Conservation (phyloP, 768 basidiomycete genomes). For the Nidula microcarpa region DNA sequence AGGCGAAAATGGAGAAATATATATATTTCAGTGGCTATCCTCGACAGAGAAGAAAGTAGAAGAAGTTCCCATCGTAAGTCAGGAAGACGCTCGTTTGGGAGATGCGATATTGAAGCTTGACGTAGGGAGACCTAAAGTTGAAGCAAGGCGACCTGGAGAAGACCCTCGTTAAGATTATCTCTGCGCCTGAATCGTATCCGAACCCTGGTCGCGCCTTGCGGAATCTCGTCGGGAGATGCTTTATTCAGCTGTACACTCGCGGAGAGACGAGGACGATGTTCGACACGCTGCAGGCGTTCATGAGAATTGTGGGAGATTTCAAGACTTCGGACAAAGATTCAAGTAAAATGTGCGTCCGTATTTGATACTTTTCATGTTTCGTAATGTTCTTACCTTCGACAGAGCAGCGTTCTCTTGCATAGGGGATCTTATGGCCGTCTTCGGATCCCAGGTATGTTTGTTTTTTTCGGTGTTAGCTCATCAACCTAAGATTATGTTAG, state of each 20-base stretch:
- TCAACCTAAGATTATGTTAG: slow-evolving; percentile 31
- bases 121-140: slow-evolving; percentile 64
- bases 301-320: slow-evolving; percentile 71
- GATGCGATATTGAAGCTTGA: not conserved
- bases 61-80: slow-evolving; percentile 49
- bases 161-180: slow-evolving; percentile 63
- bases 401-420: slow-evolving; percentile 86
- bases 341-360: slow-evolving; percentile 56
- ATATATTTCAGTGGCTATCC: slow-evolving; percentile 82
- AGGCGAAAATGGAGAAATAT: slow-evolving; percentile 77
- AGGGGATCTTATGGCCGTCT: slow-evolving; percentile 83
- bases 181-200: slow-evolving; percentile 66
- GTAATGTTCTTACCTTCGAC: slow-evolving; percentile 4
- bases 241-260: slow-evolving; percentile 68
- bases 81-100: not conserved
- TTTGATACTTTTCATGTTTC: slow-evolving; percentile 1
- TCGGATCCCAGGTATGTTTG: slow-evolving; percentile 78
- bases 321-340: slow-evolving; percentile 64
- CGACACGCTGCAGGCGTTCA: slow-evolving; percentile 76
- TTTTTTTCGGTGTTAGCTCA: not conserved
- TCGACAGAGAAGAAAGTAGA: slow-evolving; percentile 57
- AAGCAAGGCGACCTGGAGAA: slow-evolving; percentile 61
- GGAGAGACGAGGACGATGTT: slow-evolving; percentile 85
- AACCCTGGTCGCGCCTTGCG: slow-evolving; percentile 84
- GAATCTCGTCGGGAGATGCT: slow-evolving; percentile 73